Base-by-base conservation (phyloP, 768 basidiomycete genomes). In the Mycena haematopus region DNA sequence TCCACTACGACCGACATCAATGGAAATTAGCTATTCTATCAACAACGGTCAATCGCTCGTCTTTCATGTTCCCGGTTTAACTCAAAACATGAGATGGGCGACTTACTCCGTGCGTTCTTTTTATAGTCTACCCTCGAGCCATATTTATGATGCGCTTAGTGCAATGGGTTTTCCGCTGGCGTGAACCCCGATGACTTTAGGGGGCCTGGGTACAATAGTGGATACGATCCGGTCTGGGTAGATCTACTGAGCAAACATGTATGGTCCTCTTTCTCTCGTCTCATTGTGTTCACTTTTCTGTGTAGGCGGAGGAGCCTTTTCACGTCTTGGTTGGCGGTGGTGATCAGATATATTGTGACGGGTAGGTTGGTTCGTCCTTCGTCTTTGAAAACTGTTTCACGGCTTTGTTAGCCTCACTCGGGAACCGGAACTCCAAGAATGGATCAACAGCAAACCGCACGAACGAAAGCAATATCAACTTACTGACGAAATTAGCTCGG, bases 261-360 rank as follows among this genome's bases (percentile, higher is more conserved):
- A 44, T 31, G 22, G 10, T 22, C n/a, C 53, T 27, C 21, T 44
- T 13, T 6, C 15, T 33, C 17, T 4, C 6, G 6, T 22, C 17
- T 33, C 22, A 25, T 10, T 2, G 19, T 40, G 36, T n/a, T 49
- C 21, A 50, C 36, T 17, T 40, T 14, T 25, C 11, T 15, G 3
- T 42, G 10, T 44, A 64, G 63, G 54, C 84, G 2, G 83, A 86
- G 69, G 78, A 79, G 60, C 95, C 96, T 0, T 95, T 95, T 72
- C 96, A 99, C 70, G 86, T 81, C n/a, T 81, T 99, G 36, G 89
- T 97, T 7, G 96, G 96, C 19, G 96, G 96, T 21, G 95, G 95
- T 13, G 95, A 96, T 73, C 95, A 96, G 73, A 80, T 97, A 19
- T 97, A 95, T 69, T 93, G 92, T 65, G 93, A 95, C 67, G 78